Percentiles rank a stretch among this genome's conserved stretches.
Evolutionary conservation across 768 basidiomycete species (phyloP).

Genomic region (Phaffia tasmanica): DNA sequence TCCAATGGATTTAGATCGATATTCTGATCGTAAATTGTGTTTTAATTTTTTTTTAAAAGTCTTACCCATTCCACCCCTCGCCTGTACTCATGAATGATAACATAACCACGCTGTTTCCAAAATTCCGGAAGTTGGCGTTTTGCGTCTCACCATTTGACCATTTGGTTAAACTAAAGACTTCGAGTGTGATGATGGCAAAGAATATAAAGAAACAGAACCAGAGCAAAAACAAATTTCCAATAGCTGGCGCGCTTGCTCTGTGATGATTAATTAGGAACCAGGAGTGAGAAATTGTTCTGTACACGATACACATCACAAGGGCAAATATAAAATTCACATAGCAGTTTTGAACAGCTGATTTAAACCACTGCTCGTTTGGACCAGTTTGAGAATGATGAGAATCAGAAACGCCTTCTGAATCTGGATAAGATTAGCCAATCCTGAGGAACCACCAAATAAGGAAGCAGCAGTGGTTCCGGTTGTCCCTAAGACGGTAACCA

Average conservation of each 20-base stretch:
- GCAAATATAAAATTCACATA: conserved; percentile 49
- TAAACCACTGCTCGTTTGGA: conserved; percentile 68
- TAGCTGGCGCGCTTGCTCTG: conserved; percentile 75
- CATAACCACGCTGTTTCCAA: conserved; percentile 75
- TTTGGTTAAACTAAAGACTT: conserved; percentile 77
- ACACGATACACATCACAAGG: not conserved
- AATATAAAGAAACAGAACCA: conserved; percentile 87
- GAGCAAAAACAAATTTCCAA: conserved; percentile 68
- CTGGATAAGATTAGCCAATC: conserved; percentile 38
- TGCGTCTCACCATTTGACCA: conserved; percentile 57
- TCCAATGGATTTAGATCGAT: no score
- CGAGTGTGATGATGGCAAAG: conserved; percentile 57
- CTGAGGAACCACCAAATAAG: conserved; percentile 36
- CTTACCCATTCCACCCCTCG: conserved; percentile 80
- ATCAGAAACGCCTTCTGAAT: conserved; percentile 86
- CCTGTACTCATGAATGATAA: conserved; percentile 85
- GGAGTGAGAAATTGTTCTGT: not conserved
- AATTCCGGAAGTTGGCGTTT: conserved; percentile 64
- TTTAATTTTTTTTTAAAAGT: not conserved
- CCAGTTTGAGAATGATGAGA: conserved; percentile 84
- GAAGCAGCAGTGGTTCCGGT: conserved; percentile 71
- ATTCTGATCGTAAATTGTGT: not conserved
- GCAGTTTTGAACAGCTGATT: conserved; percentile 96
- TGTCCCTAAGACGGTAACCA: conserved; percentile 66
- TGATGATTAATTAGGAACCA: not conserved